Base-by-base conservation (phyloP, 1,139 yeast genomes). In the Magnusiomyces paraingens region DNA sequence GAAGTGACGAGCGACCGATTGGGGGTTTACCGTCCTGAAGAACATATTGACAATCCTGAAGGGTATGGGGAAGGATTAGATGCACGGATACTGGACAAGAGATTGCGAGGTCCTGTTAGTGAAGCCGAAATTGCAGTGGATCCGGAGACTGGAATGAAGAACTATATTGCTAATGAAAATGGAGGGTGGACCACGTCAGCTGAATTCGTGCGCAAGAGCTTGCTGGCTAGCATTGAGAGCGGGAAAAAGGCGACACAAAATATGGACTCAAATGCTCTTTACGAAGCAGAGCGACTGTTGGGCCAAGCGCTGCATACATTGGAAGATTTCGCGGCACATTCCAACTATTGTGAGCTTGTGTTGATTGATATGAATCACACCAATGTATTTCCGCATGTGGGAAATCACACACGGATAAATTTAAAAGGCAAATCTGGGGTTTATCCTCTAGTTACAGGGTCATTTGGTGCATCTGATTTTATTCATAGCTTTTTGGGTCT, bases 101-200 rank as follows among this genome's bases (percentile, higher is more conserved):
- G 64, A 38, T 56, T 61, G 17, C 49, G 65, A 22, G 65, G 65
- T 8, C 65, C 65, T 17, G 59, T 64, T 53, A 44, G 56, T 46
- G 41, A 64, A 57, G 15, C 61, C 54, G 57, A 64, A 57, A 54
- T 64, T 52, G 53, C 58, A 47, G 56, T 64, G 57, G 57, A 64
- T 51, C 59, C 58, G 49, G 55, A 60, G 11, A 62, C 64, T 15
- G 66, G 66, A 12, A 60, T 63, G 64, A 63, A 63, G 52, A 54
- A 62, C 55, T 41, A 64, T 57, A 55, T 64, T 59, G 38, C 62
- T 58, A 58, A 61, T 55, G 61, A 63, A 49, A 42, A 50, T 14
- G 66, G 65, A n/a, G 56, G 57, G n/a, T 63, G 66, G 66, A 54
- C 59, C 39, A 63, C 66, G 2, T 61, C 64, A 1, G 52, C 63